Evolutionary conservation across 2,329 filamentous ascomycete genomes (phyloP).

Genomic region (Orbilia brochopaga): DNA sequence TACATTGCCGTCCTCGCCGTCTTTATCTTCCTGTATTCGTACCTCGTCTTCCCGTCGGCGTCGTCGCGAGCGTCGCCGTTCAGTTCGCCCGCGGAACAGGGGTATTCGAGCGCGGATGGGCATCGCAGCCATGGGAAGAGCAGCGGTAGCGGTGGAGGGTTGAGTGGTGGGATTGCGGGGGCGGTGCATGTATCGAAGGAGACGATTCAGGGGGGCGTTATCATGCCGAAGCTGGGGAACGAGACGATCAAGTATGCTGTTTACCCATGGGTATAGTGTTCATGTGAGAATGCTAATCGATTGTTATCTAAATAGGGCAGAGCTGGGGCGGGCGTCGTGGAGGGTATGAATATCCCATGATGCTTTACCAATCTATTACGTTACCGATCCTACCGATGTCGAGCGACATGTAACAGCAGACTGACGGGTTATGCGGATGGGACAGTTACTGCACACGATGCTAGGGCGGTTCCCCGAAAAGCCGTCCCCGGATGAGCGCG

Average conservation of each 20-base stretch:
- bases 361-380: background rate
- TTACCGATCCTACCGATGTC: background rate
- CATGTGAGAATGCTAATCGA: no score
- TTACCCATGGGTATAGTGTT: no score
- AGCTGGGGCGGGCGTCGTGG: constrained; percentile 72
- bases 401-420: background rate
- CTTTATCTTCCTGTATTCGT: constrained; percentile 55
- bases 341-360: constrained; percentile 57
- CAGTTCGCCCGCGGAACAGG: constrained; percentile 67
- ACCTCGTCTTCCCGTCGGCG: constrained; percentile 58
- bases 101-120: constrained; percentile 60
- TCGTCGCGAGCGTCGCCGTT: constrained; percentile 66
- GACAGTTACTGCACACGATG: constrained; percentile 69
- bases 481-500: constrained; percentile 68
- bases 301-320: constrained; percentile 57
- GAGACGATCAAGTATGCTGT: constrained; percentile 74
- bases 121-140: constrained; percentile 31
- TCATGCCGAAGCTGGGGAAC: constrained; percentile 81
- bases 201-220: constrained; percentile 71
- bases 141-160: constrained; percentile 47
- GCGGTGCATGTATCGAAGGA: constrained; percentile 60
- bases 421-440: background rate
- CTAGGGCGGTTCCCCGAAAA: constrained; percentile 72
- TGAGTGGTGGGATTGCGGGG: constrained; percentile 56
- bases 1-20: constrained; percentile 50